A percentile compares a stretch with the other conserved stretches of the same genome.
phyloP scores from a whole-genome alignment of 495 filamentous ascomycete species.

The Penicillium canescens region DNA sequence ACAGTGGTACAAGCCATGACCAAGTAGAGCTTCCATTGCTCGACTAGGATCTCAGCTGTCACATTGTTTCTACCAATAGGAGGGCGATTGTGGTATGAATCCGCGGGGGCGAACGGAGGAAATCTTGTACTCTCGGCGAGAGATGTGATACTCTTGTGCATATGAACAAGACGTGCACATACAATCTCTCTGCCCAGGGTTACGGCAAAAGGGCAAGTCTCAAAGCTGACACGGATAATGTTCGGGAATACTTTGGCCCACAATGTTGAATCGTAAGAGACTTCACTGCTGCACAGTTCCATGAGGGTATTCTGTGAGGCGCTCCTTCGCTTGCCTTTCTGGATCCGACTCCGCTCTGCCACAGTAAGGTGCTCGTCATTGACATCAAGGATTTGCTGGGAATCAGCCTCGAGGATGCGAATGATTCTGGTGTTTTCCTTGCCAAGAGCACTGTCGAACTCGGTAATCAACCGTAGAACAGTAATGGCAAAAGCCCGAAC shows the following conservation, averaged over 20 bases:
- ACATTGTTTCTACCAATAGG: slow-evolving; percentile 61
- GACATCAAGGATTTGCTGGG: slow-evolving; percentile 82
- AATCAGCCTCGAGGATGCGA: slow-evolving; percentile 86
- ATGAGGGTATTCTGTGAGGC: slow-evolving; percentile 83
- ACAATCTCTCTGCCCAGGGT: slow-evolving; percentile 88
- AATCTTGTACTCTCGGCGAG: slow-evolving; percentile 73
- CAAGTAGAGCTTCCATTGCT: slow-evolving; percentile 98
- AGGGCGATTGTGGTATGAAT: slow-evolving; percentile 43
- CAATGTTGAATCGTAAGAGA: slow-evolving; percentile 88
- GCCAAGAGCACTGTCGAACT: slow-evolving; percentile 87
- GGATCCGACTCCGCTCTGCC: slow-evolving; percentile 87
- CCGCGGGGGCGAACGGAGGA: slow-evolving; percentile 58
- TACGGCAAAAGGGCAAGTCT: slow-evolving; percentile 87
- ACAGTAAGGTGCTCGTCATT: slow-evolving; percentile 92
- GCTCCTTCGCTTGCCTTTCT: slow-evolving; percentile 84
- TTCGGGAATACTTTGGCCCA: slow-evolving; percentile 99
- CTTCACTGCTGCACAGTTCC: slow-evolving; percentile 93
- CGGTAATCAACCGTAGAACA: slow-evolving; percentile 86
- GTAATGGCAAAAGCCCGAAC: slow-evolving; percentile 90
- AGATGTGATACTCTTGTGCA: slow-evolving; percentile 78
- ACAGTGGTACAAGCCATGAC: slow-evolving; percentile 97
- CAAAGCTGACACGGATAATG: slow-evolving; percentile 85
- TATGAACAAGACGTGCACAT: slow-evolving; percentile 86
- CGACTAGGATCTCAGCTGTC: slow-evolving; percentile 83
- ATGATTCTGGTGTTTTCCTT: slow-evolving; percentile 82